Conservation (phyloP, 768 basidiomycete species). For the Kwoniella europaea region DNA sequence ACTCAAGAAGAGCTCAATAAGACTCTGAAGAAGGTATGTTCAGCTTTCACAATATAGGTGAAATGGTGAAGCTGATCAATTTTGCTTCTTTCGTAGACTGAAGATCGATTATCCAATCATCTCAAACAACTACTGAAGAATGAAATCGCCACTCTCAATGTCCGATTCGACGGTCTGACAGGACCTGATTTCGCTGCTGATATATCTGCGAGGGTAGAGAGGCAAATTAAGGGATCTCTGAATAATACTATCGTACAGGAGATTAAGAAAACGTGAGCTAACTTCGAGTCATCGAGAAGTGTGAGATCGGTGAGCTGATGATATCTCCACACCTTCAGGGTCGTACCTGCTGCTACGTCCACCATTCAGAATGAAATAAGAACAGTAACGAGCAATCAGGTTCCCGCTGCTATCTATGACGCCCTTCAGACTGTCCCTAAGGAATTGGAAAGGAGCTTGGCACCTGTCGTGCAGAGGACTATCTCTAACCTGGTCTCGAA, state of each 20-base stretch:
- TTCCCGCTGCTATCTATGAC: constrained; percentile 32
- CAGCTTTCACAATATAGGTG: neutral
- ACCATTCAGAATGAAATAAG: constrained; percentile 35
- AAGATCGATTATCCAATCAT: constrained; percentile 38
- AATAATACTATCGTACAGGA: constrained; percentile 21
- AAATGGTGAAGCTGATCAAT: neutral
- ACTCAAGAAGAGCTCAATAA: constrained; percentile 25
- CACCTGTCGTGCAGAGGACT: constrained; percentile 31
- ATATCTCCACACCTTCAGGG: neutral
- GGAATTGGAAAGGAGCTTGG: constrained; percentile 38
- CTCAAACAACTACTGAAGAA: constrained; percentile 34
- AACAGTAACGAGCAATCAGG: constrained; percentile 20
- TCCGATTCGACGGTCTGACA: constrained; percentile 32
- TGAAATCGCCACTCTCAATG: constrained; percentile 28
- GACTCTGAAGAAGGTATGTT: constrained; percentile 42
- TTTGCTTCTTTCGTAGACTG: constrained; percentile 28
- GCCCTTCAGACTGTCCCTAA: constrained; percentile 31
- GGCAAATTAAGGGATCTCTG: constrained; percentile 32
- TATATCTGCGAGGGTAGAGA: constrained; percentile 34
- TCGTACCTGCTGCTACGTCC: constrained; percentile 32
- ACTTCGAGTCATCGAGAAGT: too few species aligned
- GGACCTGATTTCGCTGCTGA: constrained; percentile 30
- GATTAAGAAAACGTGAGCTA: constrained; percentile 39
- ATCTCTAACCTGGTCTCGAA: constrained; percentile 25
- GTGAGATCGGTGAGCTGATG: too few species aligned